Percentiles rank a stretch among this genome's conserved stretches.
These are phyloP conservation scores for Flaveria bidentis DNA, from an alignment of 129 eudicot genomes.

Conservation along the genomic window DNA sequence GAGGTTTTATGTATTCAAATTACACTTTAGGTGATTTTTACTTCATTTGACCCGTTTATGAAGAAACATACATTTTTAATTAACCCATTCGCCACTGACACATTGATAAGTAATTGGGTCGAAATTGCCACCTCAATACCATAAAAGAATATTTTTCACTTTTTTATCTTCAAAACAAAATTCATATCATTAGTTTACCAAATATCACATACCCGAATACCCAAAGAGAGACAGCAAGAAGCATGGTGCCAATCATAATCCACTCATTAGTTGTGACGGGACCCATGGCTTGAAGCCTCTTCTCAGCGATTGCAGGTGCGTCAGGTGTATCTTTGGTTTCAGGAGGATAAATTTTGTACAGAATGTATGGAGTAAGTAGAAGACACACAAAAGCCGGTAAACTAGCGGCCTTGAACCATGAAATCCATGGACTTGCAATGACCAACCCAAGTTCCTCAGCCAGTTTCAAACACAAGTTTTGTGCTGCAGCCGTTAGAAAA, in stretches of 20 bases:
- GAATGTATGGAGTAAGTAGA: conserved; percentile 64
- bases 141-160: background rate
- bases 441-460: conserved; percentile 87
- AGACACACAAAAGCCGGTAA: conserved; percentile 76
- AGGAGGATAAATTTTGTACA: conserved; percentile 87
- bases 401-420: conserved; percentile 87
- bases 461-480: conserved; percentile 86
- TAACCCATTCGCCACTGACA: too few relatives aligned
- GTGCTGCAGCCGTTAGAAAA: conserved; percentile 97
- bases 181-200: too few relatives aligned
- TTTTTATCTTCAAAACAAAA: background rate
- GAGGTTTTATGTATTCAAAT: background rate
- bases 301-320: conserved; percentile 88
- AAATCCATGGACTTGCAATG: conserved; percentile 74
- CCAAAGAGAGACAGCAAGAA: conserved; percentile 93
- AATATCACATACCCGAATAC: conserved; percentile 64
- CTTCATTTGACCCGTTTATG: too few relatives aligned
- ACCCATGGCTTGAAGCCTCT: conserved; percentile 73
- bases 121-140: background rate
- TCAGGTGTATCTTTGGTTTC: conserved; percentile 90
- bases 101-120: too few relatives aligned
- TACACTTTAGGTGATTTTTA: background rate
- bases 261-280: conserved; percentile 85
- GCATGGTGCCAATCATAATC: conserved; percentile 90
- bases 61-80: too few relatives aligned